Percentiles rank a stretch among this genome's conserved stretches.
Conservation (phyloP, 495 filamentous ascomycete species). For the Penicillium tannophilum region DNA sequence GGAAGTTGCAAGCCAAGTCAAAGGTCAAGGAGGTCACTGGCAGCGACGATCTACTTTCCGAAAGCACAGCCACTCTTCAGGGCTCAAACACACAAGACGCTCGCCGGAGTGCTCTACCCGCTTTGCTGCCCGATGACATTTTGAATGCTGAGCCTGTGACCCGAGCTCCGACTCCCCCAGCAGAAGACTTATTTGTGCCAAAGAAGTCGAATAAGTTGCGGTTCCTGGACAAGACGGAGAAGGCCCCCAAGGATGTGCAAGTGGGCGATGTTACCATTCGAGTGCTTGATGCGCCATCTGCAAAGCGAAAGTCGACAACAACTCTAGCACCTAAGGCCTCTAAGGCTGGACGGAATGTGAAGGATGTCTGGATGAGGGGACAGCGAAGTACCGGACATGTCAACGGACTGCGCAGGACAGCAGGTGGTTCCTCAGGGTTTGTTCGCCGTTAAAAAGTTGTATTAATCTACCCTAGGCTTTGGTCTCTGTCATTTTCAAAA, state of each 20-base stretch:
- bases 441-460: constrained; percentile 35
- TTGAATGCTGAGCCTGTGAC: constrained; percentile 47
- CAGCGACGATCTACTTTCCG: constrained; percentile 40
- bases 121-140: constrained; percentile 56
- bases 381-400: constrained; percentile 36
- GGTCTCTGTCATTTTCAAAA: background rate
- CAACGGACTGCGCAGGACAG: constrained; percentile 44
- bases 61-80: constrained; percentile 45
- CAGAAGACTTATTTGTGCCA: constrained; percentile 27
- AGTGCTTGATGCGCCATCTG: constrained; percentile 48
- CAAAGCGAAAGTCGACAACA: constrained; percentile 34
- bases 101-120: constrained; percentile 44
- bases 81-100: constrained; percentile 44
- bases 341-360: constrained; percentile 46
- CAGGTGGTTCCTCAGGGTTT: constrained; percentile 44
- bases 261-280: constrained; percentile 54
- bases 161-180: constrained; percentile 44
- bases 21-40: constrained; percentile 35
- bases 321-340: constrained; percentile 53
- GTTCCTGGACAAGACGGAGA: constrained; percentile 53
- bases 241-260: constrained; percentile 56
- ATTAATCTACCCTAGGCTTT: background rate
- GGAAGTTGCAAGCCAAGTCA: constrained; percentile 51
- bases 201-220: constrained; percentile 49
- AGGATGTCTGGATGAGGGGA: constrained; percentile 52